A percentile compares a stretch with the other conserved stretches of the same genome.
Conservation (phyloP, 192 early-diverging fungal genomes). For the Spinellus fusiger region DNA sequence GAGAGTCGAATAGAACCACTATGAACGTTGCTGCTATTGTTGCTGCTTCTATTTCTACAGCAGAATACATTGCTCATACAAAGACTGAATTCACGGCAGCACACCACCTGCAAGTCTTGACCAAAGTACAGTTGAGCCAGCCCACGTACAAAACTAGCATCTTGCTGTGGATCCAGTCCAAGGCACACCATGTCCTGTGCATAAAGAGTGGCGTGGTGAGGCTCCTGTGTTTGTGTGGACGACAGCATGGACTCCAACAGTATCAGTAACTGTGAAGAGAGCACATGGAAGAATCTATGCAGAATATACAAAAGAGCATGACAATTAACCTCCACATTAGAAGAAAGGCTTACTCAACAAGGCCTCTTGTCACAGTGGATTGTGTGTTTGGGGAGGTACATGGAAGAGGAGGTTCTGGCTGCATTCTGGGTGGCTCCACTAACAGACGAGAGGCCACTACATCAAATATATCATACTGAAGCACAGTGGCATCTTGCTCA, state of each 20-base stretch:
- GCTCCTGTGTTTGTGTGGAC: conserved; percentile 21
- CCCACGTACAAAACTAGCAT: conserved; percentile 35
- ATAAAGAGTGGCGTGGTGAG: conserved; percentile 15
- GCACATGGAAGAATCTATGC: conserved; percentile 35
- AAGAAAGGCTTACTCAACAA: not conserved
- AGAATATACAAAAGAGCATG: not conserved
- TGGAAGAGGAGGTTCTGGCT: too few species aligned
- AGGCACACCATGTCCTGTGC: conserved; percentile 34
- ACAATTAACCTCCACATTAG: too few species aligned
- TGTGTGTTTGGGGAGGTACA: too few species aligned
- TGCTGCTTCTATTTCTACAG: too few species aligned
- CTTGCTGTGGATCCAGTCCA: conserved; percentile 37
- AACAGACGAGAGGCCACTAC: conserved; percentile 6
- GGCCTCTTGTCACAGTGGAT: not conserved
- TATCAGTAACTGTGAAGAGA: conserved; percentile 29
- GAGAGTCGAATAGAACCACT: too few species aligned
- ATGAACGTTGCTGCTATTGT: too few species aligned
- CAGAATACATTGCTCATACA: not conserved
- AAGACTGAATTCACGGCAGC: not conserved
- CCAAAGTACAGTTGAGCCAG: conserved; percentile 41
- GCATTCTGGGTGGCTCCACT: not conserved
- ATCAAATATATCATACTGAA: conserved; percentile 14
- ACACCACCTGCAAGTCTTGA: conserved; percentile 24
- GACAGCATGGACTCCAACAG: conserved; percentile 24
- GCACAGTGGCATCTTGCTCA: conserved; percentile 29